phyloP scores from a whole-genome alignment of 202 grass and related monocot genomes.

The Schoenoplectus tabernaemontani region DNA sequence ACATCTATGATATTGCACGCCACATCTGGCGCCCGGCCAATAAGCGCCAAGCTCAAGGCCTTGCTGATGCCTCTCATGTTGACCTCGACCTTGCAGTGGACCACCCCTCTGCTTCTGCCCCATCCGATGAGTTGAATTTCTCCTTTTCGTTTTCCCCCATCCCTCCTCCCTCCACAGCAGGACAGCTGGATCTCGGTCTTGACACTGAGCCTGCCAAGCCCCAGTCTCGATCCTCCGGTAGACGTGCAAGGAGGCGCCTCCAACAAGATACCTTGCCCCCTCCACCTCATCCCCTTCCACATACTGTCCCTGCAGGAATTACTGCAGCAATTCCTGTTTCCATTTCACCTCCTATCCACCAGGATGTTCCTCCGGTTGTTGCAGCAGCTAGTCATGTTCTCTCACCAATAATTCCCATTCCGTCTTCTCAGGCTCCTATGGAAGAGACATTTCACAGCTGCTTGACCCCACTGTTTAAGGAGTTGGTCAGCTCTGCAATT shows the following conservation, averaged over 20 bases:
- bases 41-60: slow-evolving; percentile 43
- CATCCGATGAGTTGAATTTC: not conserved
- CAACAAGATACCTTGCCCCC: slow-evolving; percentile 25
- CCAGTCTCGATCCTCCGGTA: slow-evolving; percentile 17
- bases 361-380: slow-evolving; percentile 14
- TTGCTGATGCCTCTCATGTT: slow-evolving; percentile 45
- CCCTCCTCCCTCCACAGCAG: slow-evolving; percentile 26
- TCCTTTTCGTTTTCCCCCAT: slow-evolving; percentile 27
- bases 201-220: not conserved
- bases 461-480: slow-evolving; percentile 71
- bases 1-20: slow-evolving; percentile 69
- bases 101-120: not conserved
- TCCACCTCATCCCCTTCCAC: slow-evolving; percentile 7
- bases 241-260: slow-evolving; percentile 15
- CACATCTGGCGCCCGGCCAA: slow-evolving; percentile 62
- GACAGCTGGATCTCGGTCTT: slow-evolving; percentile 25
- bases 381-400: not conserved
- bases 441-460: slow-evolving; percentile 37
- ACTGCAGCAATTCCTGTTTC: slow-evolving; percentile 29
- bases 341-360: slow-evolving; percentile 23
- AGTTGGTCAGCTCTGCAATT: slow-evolving; percentile 52
- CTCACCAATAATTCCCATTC: not conserved
- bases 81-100: slow-evolving; percentile 38
- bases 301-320: slow-evolving; percentile 23
- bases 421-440: slow-evolving; percentile 4